Evolutionary conservation across 1,139 yeast genomes (phyloP).

Genomic region (Lodderomyces beijingensis): DNA sequence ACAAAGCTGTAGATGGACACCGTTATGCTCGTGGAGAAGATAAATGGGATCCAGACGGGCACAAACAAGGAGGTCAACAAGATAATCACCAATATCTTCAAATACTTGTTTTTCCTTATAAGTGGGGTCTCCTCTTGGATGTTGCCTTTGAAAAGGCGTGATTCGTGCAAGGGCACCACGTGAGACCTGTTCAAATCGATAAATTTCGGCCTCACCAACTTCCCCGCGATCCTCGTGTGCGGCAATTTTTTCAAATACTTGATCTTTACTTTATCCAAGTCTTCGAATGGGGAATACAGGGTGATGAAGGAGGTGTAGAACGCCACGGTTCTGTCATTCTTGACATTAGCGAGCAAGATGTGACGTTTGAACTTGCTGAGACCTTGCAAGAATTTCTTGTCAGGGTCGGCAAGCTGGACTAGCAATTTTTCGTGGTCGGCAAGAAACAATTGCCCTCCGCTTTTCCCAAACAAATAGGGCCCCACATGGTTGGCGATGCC

Average conservation of each 20-base stretch:
- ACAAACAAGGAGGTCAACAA: constrained; percentile 32
- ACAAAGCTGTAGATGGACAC: constrained; percentile 36
- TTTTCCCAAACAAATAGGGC: constrained; percentile 58
- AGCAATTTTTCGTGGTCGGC: constrained; percentile 43
- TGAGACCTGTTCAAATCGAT: constrained; percentile 45
- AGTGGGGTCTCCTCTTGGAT: constrained; percentile 39
- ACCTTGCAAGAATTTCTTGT: constrained; percentile 49
- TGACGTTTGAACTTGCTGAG: constrained; percentile 54
- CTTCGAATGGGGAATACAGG: constrained; percentile 45
- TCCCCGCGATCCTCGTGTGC: constrained; percentile 27
- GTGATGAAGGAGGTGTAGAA: constrained; percentile 53
- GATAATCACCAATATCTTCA: constrained; percentile 28
- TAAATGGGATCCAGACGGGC: constrained; percentile 53
- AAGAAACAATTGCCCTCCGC: constrained; percentile 72
- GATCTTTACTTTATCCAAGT: constrained; percentile 36
- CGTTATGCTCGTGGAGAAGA: constrained; percentile 37
- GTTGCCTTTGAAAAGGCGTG: constrained; percentile 21
- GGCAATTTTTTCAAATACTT: constrained; percentile 38
- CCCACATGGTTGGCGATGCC: constrained; percentile 56
- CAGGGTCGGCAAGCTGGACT: constrained; percentile 53
- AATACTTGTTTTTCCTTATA: constrained; percentile 24
- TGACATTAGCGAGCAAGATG: constrained; percentile 64
- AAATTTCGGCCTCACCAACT: constrained; percentile 45
- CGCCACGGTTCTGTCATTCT: constrained; percentile 64
- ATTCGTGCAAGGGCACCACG: constrained; percentile 14